Evolutionary conservation across 2,329 filamentous ascomycete species (phyloP).

Genomic region (Stagonosporopsis chrysanthemi): DNA sequence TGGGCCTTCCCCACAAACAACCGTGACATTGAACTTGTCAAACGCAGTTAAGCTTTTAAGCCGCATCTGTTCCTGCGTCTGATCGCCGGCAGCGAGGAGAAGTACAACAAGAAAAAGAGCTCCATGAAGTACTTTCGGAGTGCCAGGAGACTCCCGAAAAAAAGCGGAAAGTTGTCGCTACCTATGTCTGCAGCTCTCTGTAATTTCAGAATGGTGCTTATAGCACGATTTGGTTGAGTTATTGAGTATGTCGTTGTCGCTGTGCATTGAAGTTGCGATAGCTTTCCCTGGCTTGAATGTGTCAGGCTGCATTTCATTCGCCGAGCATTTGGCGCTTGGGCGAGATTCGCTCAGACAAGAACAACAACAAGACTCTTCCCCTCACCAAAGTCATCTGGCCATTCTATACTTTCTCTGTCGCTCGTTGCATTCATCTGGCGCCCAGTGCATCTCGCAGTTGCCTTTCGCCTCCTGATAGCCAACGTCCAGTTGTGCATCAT

Average conservation of each 20-base stretch:
- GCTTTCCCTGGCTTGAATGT: conserved; percentile 27
- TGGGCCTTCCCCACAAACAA: conserved; percentile 21
- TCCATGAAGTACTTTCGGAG: conserved; percentile 20
- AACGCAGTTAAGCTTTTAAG: conserved; percentile 44
- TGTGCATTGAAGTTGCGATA: conserved; percentile 25
- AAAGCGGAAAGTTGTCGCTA: conserved; percentile 18
- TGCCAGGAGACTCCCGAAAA: conserved; percentile 42
- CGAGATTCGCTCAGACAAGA: conserved; percentile 28
- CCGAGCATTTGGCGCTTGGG: conserved; percentile 23
- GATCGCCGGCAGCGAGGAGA: conserved; percentile 41
- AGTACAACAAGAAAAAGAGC: conserved; percentile 23
- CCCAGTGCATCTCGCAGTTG: conserved; percentile 20
- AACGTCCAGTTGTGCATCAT: conserved; percentile 26
- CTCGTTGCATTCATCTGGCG: conserved; percentile 23
- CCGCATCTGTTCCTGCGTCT: conserved; percentile 47
- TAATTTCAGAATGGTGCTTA: conserved; percentile 1
- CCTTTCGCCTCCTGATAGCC: conserved; percentile 5
- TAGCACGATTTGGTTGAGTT: conserved; percentile 14
- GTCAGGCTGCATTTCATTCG: conserved; percentile 26
- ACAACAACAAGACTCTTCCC: conserved; percentile 26
- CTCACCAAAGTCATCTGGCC: conserved; percentile 28
- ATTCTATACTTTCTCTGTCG: conserved; percentile 17
- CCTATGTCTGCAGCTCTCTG: conserved; percentile 6
- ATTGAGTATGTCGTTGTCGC: conserved; percentile 26
- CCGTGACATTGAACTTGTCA: conserved; percentile 22